Evolutionary conservation across 768 basidiomycete species (phyloP), one percentile per base, ranked within the genome.

Genomic region (Cystobasidium ongulense): DNA sequence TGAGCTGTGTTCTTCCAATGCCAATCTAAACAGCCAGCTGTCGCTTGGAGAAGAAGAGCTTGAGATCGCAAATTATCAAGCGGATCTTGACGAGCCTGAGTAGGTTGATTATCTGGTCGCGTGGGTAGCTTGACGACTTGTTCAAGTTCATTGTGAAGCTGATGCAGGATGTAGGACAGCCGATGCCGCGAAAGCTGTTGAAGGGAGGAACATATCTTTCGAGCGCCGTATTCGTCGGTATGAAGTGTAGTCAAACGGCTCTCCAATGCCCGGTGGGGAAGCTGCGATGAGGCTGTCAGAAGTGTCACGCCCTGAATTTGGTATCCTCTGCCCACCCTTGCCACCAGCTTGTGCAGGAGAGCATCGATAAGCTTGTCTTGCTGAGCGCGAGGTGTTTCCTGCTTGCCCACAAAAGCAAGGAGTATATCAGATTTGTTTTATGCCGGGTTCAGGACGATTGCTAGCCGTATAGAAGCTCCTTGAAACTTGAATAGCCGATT

Each of bases 121-220:
- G 5, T 67, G 68, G 68, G 68, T 13, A 71, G 68, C 68, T 71
- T 71, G 36, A 71, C 53, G 10, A 71, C 54, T 23, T 54, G 25
- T 29, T 71, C 68, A 11, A 71, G 54, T 36, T 71, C 68, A 21
- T 29, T 31, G 13, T 71, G 68, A 17, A 71, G 54, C 23, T 54
- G 50, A 21, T 71, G 52, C 2, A 71, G 10, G 33, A 71, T 59
- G 68, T 71, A 59, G 2, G 13, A 21, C 7, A 71, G 35, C 18
- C 68, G 53, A n/a, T 54, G 29, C 10, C 68, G 68, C 4, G 36
- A 57, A 5, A 71, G 53, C 21, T 71, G 50, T 23, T 36, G 27
- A 10, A 71, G 21, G 13, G 68, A 11, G 8, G 35, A 46, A 25
- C 15, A 27, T 5, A 36, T 46, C 25, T 64, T 64, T 11, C 21